A percentile compares a stretch with the other conserved stretches of the same genome.
phyloP scores from a whole-genome alignment of 441 rosid genomes.

The Aleurites moluccanus region DNA sequence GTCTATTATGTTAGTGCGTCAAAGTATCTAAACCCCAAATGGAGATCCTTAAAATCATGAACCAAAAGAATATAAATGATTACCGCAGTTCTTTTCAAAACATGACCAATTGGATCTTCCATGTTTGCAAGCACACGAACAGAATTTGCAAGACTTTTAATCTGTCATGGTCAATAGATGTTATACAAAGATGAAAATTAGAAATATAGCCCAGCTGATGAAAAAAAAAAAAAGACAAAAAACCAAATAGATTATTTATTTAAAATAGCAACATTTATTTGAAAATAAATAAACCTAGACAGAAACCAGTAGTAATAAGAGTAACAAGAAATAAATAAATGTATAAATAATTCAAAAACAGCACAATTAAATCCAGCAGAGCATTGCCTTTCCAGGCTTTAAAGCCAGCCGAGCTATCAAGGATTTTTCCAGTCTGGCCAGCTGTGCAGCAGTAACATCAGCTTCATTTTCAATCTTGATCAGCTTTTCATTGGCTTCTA shows the following conservation, averaged over 20 bases:
- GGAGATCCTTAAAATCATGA: background rate
- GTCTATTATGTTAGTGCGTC: background rate
- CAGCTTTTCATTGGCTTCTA: conserved; percentile 70
- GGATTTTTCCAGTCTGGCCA: conserved; percentile 75
- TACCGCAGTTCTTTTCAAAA: conserved; percentile 90
- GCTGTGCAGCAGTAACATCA: conserved; percentile 80
- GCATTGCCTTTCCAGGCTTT: conserved; percentile 88
- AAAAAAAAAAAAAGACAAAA: too few species aligned
- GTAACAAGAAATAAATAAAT: conserved; percentile 7
- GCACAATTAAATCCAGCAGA: background rate
- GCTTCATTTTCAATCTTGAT: conserved; percentile 76
- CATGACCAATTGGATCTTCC: conserved; percentile 91
- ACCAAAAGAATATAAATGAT: conserved; percentile 20
- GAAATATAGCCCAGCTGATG: background rate
- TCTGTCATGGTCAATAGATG: conserved; percentile 45
- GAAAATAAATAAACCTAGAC: conserved; percentile 1
- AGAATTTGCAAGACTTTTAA: conserved; percentile 72
- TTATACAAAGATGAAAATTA: conserved; percentile 19
- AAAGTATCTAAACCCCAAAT: background rate
- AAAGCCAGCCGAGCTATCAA: conserved; percentile 79
- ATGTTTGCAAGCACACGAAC: conserved; percentile 89
- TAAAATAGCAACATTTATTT: background rate
- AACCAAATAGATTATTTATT: background rate
- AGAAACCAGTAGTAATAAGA: background rate
- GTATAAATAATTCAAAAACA: conserved; percentile 5